phyloP scores from a whole-genome alignment of 352 stramenopile genomes.

The Globisporangium sylvaticum region DNA sequence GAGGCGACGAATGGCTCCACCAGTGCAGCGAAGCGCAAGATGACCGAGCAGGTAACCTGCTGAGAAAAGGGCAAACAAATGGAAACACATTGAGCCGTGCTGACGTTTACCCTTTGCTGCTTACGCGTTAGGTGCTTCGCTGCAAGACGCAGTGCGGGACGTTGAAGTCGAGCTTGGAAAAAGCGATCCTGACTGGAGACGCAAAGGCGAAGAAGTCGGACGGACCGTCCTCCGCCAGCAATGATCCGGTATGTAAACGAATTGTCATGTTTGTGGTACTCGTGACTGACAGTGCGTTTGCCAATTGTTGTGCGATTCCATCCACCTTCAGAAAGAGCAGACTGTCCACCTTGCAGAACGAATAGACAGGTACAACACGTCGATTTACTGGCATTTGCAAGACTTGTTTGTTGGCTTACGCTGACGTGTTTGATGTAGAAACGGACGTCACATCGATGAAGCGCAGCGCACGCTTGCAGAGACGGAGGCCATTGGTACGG shows the following conservation, averaged over 20 bases:
- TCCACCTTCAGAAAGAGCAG: constrained; percentile 33
- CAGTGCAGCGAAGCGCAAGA: constrained; percentile 33
- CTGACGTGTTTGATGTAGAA: constrained; percentile 25
- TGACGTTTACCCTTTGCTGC: background rate
- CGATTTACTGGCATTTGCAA: background rate
- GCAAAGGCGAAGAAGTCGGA: constrained; percentile 23
- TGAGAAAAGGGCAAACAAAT: no score
- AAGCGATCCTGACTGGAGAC: constrained; percentile 49
- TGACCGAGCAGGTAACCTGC: constrained; percentile 32
- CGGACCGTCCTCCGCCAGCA: background rate
- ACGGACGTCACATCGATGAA: constrained; percentile 64
- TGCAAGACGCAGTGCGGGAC: constrained; percentile 44
- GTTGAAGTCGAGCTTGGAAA: constrained; percentile 54
- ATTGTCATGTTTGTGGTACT: background rate
- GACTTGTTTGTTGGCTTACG: background rate
- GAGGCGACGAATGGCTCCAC: constrained; percentile 35
- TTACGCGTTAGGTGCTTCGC: constrained; percentile 20
- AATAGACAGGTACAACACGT: constrained; percentile 30
- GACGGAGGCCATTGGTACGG: constrained; percentile 63
- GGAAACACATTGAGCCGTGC: no score
- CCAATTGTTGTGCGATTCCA: background rate
- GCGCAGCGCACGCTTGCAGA: constrained; percentile 67
- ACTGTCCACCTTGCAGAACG: constrained; percentile 34
- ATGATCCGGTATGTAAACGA: constrained; percentile 1
- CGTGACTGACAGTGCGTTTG: background rate